Evolutionary conservation across 805 yeast genomes (phyloP), one percentile per base, ranked within the genome.

Genomic region (Torulaspora maleeae): DNA sequence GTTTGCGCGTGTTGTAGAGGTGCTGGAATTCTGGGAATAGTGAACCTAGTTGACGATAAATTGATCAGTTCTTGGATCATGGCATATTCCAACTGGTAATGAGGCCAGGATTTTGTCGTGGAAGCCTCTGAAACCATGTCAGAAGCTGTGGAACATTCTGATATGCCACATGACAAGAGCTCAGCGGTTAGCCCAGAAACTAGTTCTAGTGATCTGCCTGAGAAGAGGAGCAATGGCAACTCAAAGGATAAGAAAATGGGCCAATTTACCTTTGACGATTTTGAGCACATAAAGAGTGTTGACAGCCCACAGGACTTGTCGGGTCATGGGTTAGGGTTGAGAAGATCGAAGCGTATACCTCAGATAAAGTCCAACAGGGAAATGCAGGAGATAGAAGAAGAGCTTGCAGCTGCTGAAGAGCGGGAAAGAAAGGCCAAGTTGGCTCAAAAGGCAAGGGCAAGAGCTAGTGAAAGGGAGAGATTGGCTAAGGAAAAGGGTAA

Each of bases 191-290:
- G 40, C 25, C 29, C 29, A 9, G 16, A 27, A 19, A 38, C 33
- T 40, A 44, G 38, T 11, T 34, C 24, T 36, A 12, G 36, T n/a
- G 44, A 43, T 25, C 37, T 22, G 30, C 11, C 22, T 19, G 43
- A 27, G 24, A 37, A 38, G 16, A 34, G 22, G 30, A 29, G 25
- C 10, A 41, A 43, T 29, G 43, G 39, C 15, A 15, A 29, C 27
- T 9, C 29, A 20, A 44, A 43, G 39, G 48, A 35, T n/a, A 54
- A 52, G 39, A 49, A 36, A 17, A 41, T 38, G 30, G 59, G 55
- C 5, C 67, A 63, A 43, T 45, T 54, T 52, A 59, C 63, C 1
- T 58, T 63, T 41, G 56, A 52, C 28, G 67, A 63, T 44, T 63
- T 59, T 41, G 54, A 56, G 27, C 50, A 51, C 40, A 52, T 61